A percentile compares a stretch with the other conserved stretches of the same genome.
Conservation (phyloP, 2,329 filamentous ascomycete species). For the Macrophomina tecta region DNA sequence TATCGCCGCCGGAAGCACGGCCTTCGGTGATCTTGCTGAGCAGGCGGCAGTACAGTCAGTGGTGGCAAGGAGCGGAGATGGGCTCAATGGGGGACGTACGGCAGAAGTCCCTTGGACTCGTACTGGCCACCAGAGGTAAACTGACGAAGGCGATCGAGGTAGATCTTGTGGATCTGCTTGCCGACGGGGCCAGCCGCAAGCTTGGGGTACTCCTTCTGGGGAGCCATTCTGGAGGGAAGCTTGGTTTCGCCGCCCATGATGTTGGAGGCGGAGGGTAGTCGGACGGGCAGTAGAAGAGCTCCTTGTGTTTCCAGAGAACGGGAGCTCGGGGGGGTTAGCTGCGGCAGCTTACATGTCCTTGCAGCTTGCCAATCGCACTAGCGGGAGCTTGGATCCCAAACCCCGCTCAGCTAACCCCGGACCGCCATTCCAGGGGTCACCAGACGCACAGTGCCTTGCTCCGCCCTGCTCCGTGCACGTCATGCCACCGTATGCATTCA, state of each 20-base stretch:
- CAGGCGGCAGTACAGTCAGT: not conserved
- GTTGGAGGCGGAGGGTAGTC: not conserved
- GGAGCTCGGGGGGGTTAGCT: slow-evolving; percentile 17
- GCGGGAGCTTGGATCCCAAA: slow-evolving; percentile 12
- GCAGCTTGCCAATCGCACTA: slow-evolving; percentile 12
- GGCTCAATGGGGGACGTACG: slow-evolving; percentile 55
- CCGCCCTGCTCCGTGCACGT: slow-evolving; percentile 6
- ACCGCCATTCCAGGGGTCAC: not conserved
- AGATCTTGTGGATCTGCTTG: slow-evolving; percentile 75
- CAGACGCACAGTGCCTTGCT: slow-evolving; percentile 12
- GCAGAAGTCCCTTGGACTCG: slow-evolving; percentile 72
- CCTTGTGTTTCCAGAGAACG: slow-evolving; percentile 2
- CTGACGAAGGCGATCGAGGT: slow-evolving; percentile 79
- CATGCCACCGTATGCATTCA: not conserved
- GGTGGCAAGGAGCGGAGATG: not conserved
- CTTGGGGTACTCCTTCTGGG: slow-evolving; percentile 40
- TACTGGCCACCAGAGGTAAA: slow-evolving; percentile 79
- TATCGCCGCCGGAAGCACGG: slow-evolving; percentile 68
- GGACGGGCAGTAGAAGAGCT: not conserved
- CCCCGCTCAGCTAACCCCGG: slow-evolving; percentile 16
- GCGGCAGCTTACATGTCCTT: slow-evolving; percentile 22
- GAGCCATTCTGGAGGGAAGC: slow-evolving; percentile 35
- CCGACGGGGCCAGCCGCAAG: slow-evolving; percentile 45
- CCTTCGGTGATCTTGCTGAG: slow-evolving; percentile 75
- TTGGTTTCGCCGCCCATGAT: slow-evolving; percentile 46